phyloP scores from a whole-genome alignment of 371 early-diverging fungal genomes.

The Actinomucor elegans region DNA sequence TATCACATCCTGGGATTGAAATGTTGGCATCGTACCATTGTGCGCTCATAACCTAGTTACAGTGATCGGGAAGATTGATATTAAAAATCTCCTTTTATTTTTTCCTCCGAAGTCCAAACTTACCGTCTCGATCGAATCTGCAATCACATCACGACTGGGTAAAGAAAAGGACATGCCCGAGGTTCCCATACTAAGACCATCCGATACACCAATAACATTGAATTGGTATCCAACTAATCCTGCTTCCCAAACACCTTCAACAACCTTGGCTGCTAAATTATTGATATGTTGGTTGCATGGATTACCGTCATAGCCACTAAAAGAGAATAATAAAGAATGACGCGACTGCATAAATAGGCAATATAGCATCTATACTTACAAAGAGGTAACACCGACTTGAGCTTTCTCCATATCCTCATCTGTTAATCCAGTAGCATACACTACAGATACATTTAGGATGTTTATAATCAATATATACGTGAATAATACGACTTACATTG shows the following conservation, averaged over 20 bases:
- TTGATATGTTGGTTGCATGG: slow-evolving; percentile 98
- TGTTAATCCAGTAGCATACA: slow-evolving; percentile 90
- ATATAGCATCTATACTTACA: too few species aligned
- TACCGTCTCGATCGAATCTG: slow-evolving; percentile 95
- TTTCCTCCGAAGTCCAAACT: slow-evolving; percentile 5
- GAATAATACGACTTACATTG: slow-evolving; percentile 67
- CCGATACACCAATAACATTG: slow-evolving; percentile 94
- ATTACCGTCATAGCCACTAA: slow-evolving; percentile 54
- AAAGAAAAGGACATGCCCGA: slow-evolving; percentile 93
- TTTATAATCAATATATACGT: neutral
- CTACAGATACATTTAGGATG: slow-evolving; percentile 31
- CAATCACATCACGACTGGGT: slow-evolving; percentile 94
- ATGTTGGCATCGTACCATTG: slow-evolving; percentile 46
- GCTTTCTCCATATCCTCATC: slow-evolving; percentile 80
- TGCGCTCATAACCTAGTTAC: slow-evolving; percentile 21
- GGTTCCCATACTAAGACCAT: slow-evolving; percentile 95
- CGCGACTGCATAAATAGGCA: too few species aligned
- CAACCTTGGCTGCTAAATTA: slow-evolving; percentile 82
- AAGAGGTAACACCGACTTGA: slow-evolving; percentile 91
- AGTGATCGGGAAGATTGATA: too few species aligned
- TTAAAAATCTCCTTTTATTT: slow-evolving; percentile 1
- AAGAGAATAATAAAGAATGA: neutral
- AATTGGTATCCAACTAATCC: slow-evolving; percentile 91
- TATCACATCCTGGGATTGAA: slow-evolving; percentile 78
- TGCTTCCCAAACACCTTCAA: slow-evolving; percentile 84